Percentiles rank a stretch among this genome's conserved stretches.
These are phyloP conservation scores for Leucocoprinus birnbaumii DNA, from an alignment of 768 basidiomycete genomes.

Conservation along the genomic window DNA sequence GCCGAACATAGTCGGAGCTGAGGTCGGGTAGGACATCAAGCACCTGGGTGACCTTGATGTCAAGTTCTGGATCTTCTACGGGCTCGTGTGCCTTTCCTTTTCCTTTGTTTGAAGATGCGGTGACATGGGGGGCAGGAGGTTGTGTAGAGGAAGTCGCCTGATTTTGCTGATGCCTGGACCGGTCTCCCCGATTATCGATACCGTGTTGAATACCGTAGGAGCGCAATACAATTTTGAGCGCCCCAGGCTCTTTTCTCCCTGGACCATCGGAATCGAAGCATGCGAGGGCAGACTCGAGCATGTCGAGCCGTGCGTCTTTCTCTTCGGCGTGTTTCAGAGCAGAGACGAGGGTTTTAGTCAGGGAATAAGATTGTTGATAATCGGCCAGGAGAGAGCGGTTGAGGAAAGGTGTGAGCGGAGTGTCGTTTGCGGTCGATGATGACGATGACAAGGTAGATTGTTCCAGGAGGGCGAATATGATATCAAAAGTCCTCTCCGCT, in stretches of 20 bases:
- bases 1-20: conserved; percentile 51
- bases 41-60: conserved; percentile 63
- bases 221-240: conserved; percentile 59
- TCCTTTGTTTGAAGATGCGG: conserved; percentile 24
- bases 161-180: conserved; percentile 5
- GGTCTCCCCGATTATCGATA: conserved; percentile 33
- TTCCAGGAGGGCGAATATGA: conserved; percentile 58
- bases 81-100: conserved; percentile 35
- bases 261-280: conserved; percentile 28
- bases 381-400: conserved; percentile 67
- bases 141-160: no score
- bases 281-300: conserved; percentile 50
- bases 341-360: conserved; percentile 46
- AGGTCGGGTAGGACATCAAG: conserved; percentile 75
- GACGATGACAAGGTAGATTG: conserved; percentile 32
- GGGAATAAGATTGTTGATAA: conserved; percentile 66
- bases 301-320: conserved; percentile 56
- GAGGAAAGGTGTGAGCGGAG: conserved; percentile 51
- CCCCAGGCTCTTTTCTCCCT: conserved; percentile 43
- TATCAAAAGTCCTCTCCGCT: conserved; percentile 52
- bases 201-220: conserved; percentile 50
- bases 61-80: conserved; percentile 40
- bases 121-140: not conserved
- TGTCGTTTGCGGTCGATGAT: conserved; percentile 14
- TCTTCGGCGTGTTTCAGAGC: conserved; percentile 42